Evolutionary conservation across 306 rosid species (phyloP).

Genomic region (Begonia fuchsioides): DNA sequence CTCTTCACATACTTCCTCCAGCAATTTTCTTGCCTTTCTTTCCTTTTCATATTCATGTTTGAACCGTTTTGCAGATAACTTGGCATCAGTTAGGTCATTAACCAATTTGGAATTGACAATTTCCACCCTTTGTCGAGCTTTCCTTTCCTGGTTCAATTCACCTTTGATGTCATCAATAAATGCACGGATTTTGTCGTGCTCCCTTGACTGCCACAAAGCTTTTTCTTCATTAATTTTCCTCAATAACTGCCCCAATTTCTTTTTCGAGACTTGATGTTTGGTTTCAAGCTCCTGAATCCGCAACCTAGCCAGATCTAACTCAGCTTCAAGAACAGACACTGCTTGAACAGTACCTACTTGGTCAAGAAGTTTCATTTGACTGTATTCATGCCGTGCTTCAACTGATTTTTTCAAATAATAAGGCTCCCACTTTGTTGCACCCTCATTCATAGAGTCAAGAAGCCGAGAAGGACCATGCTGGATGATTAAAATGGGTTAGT

Average conservation of each 20-base stretch:
- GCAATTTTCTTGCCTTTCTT: constrained; percentile 58
- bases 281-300: constrained; percentile 82
- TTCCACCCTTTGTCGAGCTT: constrained; percentile 69
- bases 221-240: constrained; percentile 74
- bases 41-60: constrained; percentile 84
- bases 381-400: constrained; percentile 46
- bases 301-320: constrained; percentile 62
- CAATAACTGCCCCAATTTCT: constrained; percentile 70
- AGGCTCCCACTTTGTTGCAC: constrained; percentile 92
- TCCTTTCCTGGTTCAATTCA: constrained; percentile 73
- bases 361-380: constrained; percentile 54
- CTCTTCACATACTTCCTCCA: constrained; percentile 91
- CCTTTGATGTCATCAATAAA: constrained; percentile 66
- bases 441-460: constrained; percentile 64
- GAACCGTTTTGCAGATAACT: constrained; percentile 49
- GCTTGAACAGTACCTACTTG: constrained; percentile 44
- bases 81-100: constrained; percentile 73
- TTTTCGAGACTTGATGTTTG: constrained; percentile 64
- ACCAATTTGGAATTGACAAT: constrained; percentile 71
- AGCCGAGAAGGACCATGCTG: constrained; percentile 47
- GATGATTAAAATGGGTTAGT: background rate
- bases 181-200: constrained; percentile 83
- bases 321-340: constrained; percentile 65
- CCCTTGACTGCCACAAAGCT: constrained; percentile 70
- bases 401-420: constrained; percentile 38